Evolutionary conservation across 768 basidiomycete genomes (phyloP).

Genomic region (Termitomyces sp.): DNA sequence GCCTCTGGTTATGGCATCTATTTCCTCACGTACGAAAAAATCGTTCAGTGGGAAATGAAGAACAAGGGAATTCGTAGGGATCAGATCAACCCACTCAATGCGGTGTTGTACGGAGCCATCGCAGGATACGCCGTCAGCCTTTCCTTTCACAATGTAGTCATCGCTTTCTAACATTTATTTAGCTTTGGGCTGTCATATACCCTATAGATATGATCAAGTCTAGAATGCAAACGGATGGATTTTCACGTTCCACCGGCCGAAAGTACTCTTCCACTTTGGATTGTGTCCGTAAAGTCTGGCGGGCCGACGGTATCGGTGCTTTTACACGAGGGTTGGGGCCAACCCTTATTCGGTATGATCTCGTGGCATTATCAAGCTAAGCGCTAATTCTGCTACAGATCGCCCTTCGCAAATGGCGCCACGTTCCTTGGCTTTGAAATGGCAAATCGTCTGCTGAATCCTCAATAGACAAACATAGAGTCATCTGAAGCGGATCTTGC

Average conservation of each 20-base stretch:
- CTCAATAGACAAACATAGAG: not conserved
- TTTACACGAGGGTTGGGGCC: constrained; percentile 92
- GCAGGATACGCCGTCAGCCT: constrained; percentile 84
- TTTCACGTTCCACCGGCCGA: constrained; percentile 65
- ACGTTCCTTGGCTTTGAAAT: constrained; percentile 97
- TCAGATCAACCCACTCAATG: constrained; percentile 70
- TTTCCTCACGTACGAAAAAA: constrained; percentile 89
- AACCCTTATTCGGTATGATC: constrained; percentile 75
- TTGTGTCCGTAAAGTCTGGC: constrained; percentile 79
- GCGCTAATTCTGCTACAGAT: constrained; percentile 38
- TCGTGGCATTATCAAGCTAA: not conserved
- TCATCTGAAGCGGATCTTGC: not conserved
- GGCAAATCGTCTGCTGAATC: constrained; percentile 68
- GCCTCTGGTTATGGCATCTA: constrained; percentile 81
- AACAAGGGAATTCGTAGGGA: constrained; percentile 66
- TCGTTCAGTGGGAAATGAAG: constrained; percentile 84
- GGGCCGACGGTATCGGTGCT: constrained; percentile 75
- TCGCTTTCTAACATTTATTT: constrained; percentile 10
- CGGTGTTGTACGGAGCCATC: constrained; percentile 84
- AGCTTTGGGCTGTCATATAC: constrained; percentile 93
- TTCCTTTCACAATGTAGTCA: not conserved
- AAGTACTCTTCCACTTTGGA: constrained; percentile 82
- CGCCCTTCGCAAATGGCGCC: constrained; percentile 94
- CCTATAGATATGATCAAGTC: constrained; percentile 97
- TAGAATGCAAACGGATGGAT: constrained; percentile 93